phyloP scores from a whole-genome alignment of 768 basidiomycete species.

The Lentinula edodes region DNA sequence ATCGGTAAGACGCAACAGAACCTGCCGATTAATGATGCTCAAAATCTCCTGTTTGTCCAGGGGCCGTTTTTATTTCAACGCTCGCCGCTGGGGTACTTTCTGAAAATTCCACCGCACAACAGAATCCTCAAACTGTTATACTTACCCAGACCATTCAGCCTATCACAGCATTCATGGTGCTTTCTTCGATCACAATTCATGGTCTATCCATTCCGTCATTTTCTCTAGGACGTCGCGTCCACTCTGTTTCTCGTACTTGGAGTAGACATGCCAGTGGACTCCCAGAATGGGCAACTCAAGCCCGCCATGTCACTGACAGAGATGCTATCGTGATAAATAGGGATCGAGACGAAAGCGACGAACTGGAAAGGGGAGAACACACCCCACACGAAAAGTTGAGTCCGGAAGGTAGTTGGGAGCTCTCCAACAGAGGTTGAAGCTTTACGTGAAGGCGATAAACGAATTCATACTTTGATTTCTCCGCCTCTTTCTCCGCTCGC shows the following conservation, averaged over 20 bases:
- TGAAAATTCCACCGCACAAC: constrained; percentile 20
- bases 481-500: neutral
- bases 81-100: constrained; percentile 62
- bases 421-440: neutral
- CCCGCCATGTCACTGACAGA: constrained; percentile 47
- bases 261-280: constrained; percentile 44
- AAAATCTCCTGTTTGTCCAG: constrained; percentile 26
- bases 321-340: constrained; percentile 65
- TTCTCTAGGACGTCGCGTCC: constrained; percentile 88
- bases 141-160: constrained; percentile 81
- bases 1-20: constrained; percentile 40
- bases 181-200: constrained; percentile 83
- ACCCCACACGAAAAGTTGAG: constrained; percentile 11
- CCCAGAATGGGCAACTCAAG: constrained; percentile 61
- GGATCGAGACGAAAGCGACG: constrained; percentile 48
- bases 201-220: constrained; percentile 94
- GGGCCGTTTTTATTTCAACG: constrained; percentile 91
- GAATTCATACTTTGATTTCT: neutral
- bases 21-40: neutral
- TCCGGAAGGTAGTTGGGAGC: constrained; percentile 1
- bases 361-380: constrained; percentile 13
- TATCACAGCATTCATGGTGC: constrained; percentile 91
- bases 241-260: constrained; percentile 70
- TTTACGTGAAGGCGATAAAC: neutral
- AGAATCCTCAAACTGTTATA: constrained; percentile 53